phyloP scores from a whole-genome alignment of 805 yeast species.

The Suhomyces kilbournensis region DNA sequence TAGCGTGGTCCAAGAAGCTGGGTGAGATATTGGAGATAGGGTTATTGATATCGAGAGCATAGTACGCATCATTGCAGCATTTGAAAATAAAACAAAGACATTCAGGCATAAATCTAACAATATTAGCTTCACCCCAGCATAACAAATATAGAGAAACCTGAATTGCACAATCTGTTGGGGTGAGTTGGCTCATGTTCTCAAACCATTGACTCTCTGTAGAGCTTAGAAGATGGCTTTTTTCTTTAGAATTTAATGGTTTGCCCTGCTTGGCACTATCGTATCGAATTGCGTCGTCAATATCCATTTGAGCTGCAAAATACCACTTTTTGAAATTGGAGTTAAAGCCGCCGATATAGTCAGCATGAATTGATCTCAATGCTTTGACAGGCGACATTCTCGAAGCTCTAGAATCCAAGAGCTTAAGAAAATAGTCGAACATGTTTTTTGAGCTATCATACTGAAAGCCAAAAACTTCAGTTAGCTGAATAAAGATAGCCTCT shows the following conservation, averaged over 20 bases:
- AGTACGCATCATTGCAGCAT: constrained; percentile 69
- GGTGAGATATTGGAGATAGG: constrained; percentile 27
- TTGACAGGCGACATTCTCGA: constrained; percentile 56
- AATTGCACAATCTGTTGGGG: constrained; percentile 52
- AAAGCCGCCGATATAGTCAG: constrained; percentile 72
- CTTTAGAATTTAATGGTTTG: constrained; percentile 10
- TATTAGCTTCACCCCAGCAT: constrained; percentile 91
- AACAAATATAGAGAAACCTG: constrained; percentile 70
- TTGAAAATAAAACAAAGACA: constrained; percentile 82
- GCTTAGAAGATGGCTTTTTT: constrained; percentile 12
- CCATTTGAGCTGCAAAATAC: constrained; percentile 75
- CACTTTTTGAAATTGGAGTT: constrained; percentile 69
- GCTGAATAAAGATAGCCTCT: constrained; percentile 50
- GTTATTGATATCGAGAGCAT: constrained; percentile 39
- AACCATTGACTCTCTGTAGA: constrained; percentile 54
- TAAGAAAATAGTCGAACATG: constrained; percentile 64
- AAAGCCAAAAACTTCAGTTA: constrained; percentile 61
- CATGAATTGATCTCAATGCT: constrained; percentile 62
- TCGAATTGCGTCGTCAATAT: constrained; percentile 51
- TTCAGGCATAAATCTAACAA: constrained; percentile 84
- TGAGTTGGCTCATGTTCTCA: constrained; percentile 45
- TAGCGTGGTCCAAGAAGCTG: constrained; percentile 60
- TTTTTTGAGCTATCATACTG: constrained; percentile 64
- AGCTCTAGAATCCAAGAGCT: constrained; percentile 64
- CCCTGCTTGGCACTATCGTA: constrained; percentile 26